phyloP scores from a whole-genome alignment of 1,139 yeast genomes.

The Kluyveromyces sp. region DNA sequence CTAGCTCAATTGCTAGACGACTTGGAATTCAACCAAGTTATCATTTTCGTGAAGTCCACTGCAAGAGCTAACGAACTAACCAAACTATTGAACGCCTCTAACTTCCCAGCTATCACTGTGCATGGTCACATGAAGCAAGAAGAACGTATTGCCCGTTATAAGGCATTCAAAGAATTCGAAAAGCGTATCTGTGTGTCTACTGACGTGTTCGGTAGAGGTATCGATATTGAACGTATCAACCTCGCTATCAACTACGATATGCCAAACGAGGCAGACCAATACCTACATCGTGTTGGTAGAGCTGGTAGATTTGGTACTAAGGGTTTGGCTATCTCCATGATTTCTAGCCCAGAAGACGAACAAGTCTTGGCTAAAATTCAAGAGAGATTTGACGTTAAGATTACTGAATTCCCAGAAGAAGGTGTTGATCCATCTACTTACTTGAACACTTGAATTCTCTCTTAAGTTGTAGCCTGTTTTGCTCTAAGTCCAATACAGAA shows the following conservation, averaged over 20 bases:
- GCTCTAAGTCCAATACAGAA: too few species aligned
- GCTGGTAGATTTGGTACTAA: constrained; percentile 99
- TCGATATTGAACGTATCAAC: constrained; percentile 97
- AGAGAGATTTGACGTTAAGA: constrained; percentile 94
- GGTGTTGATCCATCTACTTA: constrained; percentile 97
- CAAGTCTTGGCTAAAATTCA: constrained; percentile 88
- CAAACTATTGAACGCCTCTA: constrained; percentile 81
- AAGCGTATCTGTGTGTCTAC: constrained; percentile 98
- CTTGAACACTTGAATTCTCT: constrained; percentile 68
- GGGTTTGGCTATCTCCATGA: constrained; percentile 92
- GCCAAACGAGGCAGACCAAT: constrained; percentile 88
- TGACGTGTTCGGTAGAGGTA: constrained; percentile 98
- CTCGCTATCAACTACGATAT: constrained; percentile 95
- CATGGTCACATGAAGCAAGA: constrained; percentile 96
- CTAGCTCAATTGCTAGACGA: constrained; percentile 88
- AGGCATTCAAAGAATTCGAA: constrained; percentile 94
- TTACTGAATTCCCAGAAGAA: constrained; percentile 92
- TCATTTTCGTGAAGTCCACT: constrained; percentile 89
- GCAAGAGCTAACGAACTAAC: constrained; percentile 89
- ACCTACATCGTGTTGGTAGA: constrained; percentile 98
- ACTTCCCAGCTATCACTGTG: constrained; percentile 96
- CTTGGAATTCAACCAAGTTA: constrained; percentile 95
- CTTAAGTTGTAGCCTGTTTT: not conserved
- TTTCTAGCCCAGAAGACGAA: constrained; percentile 78
- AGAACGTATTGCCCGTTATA: constrained; percentile 96